A percentile compares a stretch with the other conserved stretches of the same genome.
Conservation (phyloP, 352 stramenopile species). For the Lagenidium giganteum region DNA sequence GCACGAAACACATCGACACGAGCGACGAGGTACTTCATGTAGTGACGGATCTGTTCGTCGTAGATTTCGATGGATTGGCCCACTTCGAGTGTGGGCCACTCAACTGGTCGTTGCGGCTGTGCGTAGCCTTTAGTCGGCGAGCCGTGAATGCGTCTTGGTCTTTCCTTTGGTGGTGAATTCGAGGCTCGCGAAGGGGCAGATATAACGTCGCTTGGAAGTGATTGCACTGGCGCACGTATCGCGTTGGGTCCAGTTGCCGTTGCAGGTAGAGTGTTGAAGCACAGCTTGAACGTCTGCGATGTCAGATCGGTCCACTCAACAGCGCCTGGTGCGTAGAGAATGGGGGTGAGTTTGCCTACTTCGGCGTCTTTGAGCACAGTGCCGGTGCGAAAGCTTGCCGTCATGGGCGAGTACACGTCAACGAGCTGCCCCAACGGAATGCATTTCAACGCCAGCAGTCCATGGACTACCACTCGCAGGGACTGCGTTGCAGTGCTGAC, state of each 20-base stretch:
- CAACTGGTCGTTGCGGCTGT: no score
- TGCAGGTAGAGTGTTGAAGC: conserved; percentile 27
- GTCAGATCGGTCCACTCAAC: conserved; percentile 55
- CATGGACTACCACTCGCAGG: conserved; percentile 58
- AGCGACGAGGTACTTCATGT: conserved; percentile 11
- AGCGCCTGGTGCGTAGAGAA: conserved; percentile 17
- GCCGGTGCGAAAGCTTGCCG: conserved; percentile 26
- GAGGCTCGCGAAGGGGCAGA: not conserved
- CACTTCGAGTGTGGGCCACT: not conserved
- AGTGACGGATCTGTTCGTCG: conserved; percentile 11
- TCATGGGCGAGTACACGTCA: conserved; percentile 54
- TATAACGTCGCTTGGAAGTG: not conserved
- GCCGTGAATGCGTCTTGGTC: no score
- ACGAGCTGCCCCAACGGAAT: conserved; percentile 39
- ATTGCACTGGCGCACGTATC: not conserved
- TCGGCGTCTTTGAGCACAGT: conserved; percentile 34
- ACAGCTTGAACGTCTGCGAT: conserved; percentile 50
- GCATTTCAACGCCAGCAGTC: conserved; percentile 30
- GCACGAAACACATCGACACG: not conserved
- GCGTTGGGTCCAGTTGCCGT: conserved; percentile 15
- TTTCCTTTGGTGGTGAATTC: no score
- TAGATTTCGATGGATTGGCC: conserved; percentile 11
- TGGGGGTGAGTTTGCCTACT: conserved; percentile 32
- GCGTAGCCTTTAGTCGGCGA: no score
- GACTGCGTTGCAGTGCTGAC: conserved; percentile 22